Evolutionary conservation across 108 stramenopile species (phyloP).

Genomic region (Nitzschia putrida): DNA sequence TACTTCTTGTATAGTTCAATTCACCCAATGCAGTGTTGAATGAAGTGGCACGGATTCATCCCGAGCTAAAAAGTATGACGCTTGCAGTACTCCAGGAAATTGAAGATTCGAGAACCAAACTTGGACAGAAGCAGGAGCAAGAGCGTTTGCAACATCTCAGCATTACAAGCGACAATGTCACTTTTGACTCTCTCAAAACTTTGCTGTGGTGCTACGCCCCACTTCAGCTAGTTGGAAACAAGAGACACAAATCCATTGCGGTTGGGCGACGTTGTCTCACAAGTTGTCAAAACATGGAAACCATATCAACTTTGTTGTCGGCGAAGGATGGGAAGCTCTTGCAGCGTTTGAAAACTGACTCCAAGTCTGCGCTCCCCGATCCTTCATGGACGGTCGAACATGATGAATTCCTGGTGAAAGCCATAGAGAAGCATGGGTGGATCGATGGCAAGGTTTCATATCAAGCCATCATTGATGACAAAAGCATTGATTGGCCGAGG

Average conservation of each 20-base stretch:
- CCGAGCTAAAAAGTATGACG: slow-evolving; percentile 61
- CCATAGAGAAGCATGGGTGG: slow-evolving; percentile 83
- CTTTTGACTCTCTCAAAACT: slow-evolving; percentile 36
- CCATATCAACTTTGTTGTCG: slow-evolving; percentile 18
- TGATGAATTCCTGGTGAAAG: slow-evolving; percentile 70
- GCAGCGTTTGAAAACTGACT: slow-evolving; percentile 28
- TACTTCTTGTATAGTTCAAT: slow-evolving; percentile 21
- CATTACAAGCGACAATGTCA: slow-evolving; percentile 27
- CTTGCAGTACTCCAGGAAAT: slow-evolving; percentile 49
- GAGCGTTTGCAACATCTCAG: slow-evolving; percentile 28
- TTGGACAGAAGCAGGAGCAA: slow-evolving; percentile 8
- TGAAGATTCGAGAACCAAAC: slow-evolving; percentile 15
- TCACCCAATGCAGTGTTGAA: slow-evolving; percentile 61
- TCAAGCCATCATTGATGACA: slow-evolving; percentile 56
- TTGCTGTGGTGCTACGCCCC: slow-evolving; percentile 69
- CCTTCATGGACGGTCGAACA: slow-evolving; percentile 69
- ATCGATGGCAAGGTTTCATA: slow-evolving; percentile 56
- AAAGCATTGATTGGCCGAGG: slow-evolving; percentile 64
- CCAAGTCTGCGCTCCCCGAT: slow-evolving; percentile 59
- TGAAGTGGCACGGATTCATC: slow-evolving; percentile 57
- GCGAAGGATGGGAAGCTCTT: background rate
- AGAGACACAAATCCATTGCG: slow-evolving; percentile 35
- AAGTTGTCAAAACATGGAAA: slow-evolving; percentile 35
- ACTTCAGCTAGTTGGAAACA: slow-evolving; percentile 65
- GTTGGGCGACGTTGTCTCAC: slow-evolving; percentile 47